Evolutionary conservation across 352 stramenopile species (phyloP), one percentile per base, ranked within the genome.

Genomic region (Phytophthora meadii): DNA sequence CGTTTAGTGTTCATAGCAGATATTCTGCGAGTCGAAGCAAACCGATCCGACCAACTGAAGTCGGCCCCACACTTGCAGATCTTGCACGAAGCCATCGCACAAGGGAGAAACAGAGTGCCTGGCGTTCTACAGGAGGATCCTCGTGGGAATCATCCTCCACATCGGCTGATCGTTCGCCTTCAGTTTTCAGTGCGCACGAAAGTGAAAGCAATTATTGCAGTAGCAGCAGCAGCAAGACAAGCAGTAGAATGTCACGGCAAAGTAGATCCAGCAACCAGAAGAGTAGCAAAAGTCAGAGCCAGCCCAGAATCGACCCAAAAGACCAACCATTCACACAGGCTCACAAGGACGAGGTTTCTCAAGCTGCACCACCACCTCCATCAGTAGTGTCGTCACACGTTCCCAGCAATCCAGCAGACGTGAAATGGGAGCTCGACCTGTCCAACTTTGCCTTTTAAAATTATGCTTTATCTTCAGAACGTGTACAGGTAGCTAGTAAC

Each of bases 351-450:
- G 34, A 45, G 6, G 17, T 25, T 24, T 17, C 22, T 48, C 34
- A 42, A 49, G 1, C 47, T 44, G 30, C 11, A 34, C 4, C 36
- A 14, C 41, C 25, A 40, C 22, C 30, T 42, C 5, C 44, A n/a
- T 25, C 39, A 22, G 2, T 28, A 27, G 30, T 48, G 11, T 10
- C 17, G 8, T 5, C 52, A 4, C 50, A 54, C 17, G 14, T 61
- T 39, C 37, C 36, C 42, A 58, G n/a, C n/a, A 76, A 50, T 24
- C 55, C 70, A 9, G 34, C 52, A 41, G 22, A 57, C 39, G 52
- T 68, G 37, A 52, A 73, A 8, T 92, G 82, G 82, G 79, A 92
- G 55, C 61, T 91, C 11, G 82, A 91, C 70, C 68, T 91, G 32
- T 91, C 82, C 25, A 88, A 88, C 49, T 89, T 91, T 41, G 6